Percentiles rank a stretch among this genome's conserved stretches.
phyloP scores from a whole-genome alignment of 2,329 filamentous ascomycete genomes.

The Didymosphaeria variabile region DNA sequence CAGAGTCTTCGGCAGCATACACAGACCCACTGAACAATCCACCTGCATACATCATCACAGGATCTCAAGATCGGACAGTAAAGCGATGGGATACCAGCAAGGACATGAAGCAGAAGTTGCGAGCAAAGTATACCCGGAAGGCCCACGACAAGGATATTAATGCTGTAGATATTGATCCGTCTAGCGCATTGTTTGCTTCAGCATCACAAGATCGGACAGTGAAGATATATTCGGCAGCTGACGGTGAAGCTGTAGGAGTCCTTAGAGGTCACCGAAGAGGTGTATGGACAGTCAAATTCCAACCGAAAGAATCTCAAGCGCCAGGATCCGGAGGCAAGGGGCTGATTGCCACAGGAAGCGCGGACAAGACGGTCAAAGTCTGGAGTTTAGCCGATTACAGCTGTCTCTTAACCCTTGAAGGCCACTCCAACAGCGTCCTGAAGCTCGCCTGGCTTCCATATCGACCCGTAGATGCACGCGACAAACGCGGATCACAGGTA shows the following conservation, averaged over 20 bases:
- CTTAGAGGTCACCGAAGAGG: conserved; percentile 91
- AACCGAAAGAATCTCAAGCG: conserved; percentile 75
- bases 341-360: conserved; percentile 86
- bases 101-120: conserved; percentile 63
- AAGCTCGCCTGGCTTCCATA: conserved; percentile 88
- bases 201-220: conserved; percentile 96
- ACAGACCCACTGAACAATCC: conserved; percentile 79
- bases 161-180: conserved; percentile 81
- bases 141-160: conserved; percentile 99
- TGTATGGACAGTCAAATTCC: conserved; percentile 95
- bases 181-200: conserved; percentile 85
- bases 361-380: conserved; percentile 94
- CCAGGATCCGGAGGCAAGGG: conserved; percentile 73
- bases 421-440: conserved; percentile 93
- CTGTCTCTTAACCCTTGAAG: conserved; percentile 93
- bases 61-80: conserved; percentile 93
- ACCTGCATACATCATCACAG: conserved; percentile 85
- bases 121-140: conserved; percentile 86
- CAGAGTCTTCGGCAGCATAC: conserved; percentile 73
- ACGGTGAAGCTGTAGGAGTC: conserved; percentile 90
- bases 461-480: conserved; percentile 46
- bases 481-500: conserved; percentile 72
- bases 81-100: conserved; percentile 85
- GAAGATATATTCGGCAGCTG: conserved; percentile 93
- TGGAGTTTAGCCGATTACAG: conserved; percentile 94